Base-by-base conservation (phyloP, 2,329 filamentous ascomycete species). In the Pestalotiopsis sp. region DNA sequence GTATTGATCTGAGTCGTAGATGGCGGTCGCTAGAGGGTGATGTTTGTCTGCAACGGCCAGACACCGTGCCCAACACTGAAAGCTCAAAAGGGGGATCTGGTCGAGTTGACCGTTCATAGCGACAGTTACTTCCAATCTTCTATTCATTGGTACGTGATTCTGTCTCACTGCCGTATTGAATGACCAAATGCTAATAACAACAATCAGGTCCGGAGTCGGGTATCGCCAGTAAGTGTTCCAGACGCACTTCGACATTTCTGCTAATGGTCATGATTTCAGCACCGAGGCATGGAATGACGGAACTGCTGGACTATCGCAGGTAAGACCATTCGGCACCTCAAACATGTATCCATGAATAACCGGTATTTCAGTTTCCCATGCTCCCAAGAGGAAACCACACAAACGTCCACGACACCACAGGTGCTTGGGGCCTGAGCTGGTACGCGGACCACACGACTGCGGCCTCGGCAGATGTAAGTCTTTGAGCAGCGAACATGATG, bases 371-470 rank as follows among this genome's bases (percentile, higher is more conserved):
- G 69, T 72, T 66, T 27, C 69, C 69, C 20, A 68, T 68, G 2
- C 57, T 72, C 5, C 68, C 68, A 2, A 64, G 70, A 17, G 69
- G 70, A 1, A 72, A 72, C 52, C 67, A 68, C 57, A 68, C 70
- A 7, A 69, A 66, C 20, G 62, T 66, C 13, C 66, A 71, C 23
- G 70, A 72, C 56, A 72, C 70, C 3, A 65, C 68, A 12, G 70
- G 68, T 4, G 60, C 14, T 4, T 72, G 70, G 70, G 70, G 70
- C 14, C 9, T 72, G 36, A 71, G 69, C 38, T 72, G 70, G 70
- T 72, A 72, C 38, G 66, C 61, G 13, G 70, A 72, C 11, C 70
- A 72, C 49, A 71, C 70, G 4, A 70, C 69, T 25, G 70, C 70
- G 2, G 69, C 61, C 27, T 69, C 69, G 3, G 66, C 57, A 5